Base-by-base conservation (phyloP, 1,284 basidiomycete species). In the Trametes hirsuta region DNA sequence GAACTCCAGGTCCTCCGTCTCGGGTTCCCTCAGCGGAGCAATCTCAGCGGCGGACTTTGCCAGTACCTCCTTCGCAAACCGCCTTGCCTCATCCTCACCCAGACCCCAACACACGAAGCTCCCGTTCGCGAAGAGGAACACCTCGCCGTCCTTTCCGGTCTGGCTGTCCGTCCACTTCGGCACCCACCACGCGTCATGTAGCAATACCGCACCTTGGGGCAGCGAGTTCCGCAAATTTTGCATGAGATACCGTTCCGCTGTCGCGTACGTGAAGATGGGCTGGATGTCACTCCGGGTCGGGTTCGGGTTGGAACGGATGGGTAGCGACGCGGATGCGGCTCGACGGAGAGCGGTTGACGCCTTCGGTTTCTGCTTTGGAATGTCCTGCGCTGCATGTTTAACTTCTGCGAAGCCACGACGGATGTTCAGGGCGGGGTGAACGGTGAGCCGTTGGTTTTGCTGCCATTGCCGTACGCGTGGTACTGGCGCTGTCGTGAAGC, bases 1-100 rank as follows among this genome's bases (percentile, higher is more conserved):
- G 75, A 95, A 96, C 71, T 96, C 94, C 39, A 95, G 81, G 67
- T 95, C 93, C 70, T 96, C 94, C 21, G 91, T 91, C 78, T 96
- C 93, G 30, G 85, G 79, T 55, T 92, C 91, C 41, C 74, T 80
- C 52, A 95, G 76, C 1, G 82, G 79, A 1, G 80, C 83, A 2
- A 92, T 74, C 73, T 93, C 86, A 15, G 86, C 80, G 1, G 81
- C 79, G 0, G 80, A 74, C 5, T 81, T 78, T 42, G 79, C 73
- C 47, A 95, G 80, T 10, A 94, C 81, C 47, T 91, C 80, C 21
- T 75, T 74, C 35, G 86, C 82, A 71, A 95, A 95, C 54, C 76
- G 78, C 55, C 77, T 77, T 0, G 90, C 93, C 49, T 91, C 91
- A n/a, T 81, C 81, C 73, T 95, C 91, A n/a, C 81, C 84, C 60